Evolutionary conservation across 2,329 filamentous ascomycete genomes (phyloP), one percentile per base, ranked within the genome.

Genomic region (Botrytis deweyae): DNA sequence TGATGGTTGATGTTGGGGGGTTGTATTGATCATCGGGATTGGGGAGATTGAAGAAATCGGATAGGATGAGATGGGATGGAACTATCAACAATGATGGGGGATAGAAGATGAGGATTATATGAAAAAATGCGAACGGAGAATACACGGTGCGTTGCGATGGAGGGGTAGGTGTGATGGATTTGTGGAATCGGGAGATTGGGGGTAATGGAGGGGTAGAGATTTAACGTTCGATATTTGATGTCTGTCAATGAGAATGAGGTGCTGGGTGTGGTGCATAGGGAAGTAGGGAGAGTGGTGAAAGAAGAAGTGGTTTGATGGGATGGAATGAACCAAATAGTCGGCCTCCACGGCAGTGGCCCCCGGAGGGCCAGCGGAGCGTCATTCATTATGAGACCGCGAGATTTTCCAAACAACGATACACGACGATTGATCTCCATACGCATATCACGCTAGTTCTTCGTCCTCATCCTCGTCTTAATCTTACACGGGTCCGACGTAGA

Each of bases 361-460:
- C 59, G 36, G 22, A 25, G 36, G 59, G 36, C 59, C 36, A 63
- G 36, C 59, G 59, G 36, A 40, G 61, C 61, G 36, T 63, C 61
- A 63, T 40, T n/a, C 14, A 18, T 14, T 22, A 22, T 44, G 12
- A 49, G 29, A 29, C 63, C 2, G 12, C 42, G 10, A 16, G 63
- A 49, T 36, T 49, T 8, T 4, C 18, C 8, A 22, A 22, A n/a
- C 44, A 29, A 36, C 63, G 63, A 25, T 46, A 10, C 9, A 46
- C 29, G 63, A 49, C 42, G 5, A 12, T 33, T 46, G 7, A 36
- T 49, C 33, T 36, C 63, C 42, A 66, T n/a, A 49, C 42, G 20
- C 6, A 25, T 16, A 16, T 44, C 5, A 46, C 16, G 20, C 2
- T 4, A 33, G 58, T 61, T 40, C 40, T 85, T 75, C 16, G 36